Conservation (phyloP, 768 basidiomycete genomes). For the Pulveroboletus sp. region DNA sequence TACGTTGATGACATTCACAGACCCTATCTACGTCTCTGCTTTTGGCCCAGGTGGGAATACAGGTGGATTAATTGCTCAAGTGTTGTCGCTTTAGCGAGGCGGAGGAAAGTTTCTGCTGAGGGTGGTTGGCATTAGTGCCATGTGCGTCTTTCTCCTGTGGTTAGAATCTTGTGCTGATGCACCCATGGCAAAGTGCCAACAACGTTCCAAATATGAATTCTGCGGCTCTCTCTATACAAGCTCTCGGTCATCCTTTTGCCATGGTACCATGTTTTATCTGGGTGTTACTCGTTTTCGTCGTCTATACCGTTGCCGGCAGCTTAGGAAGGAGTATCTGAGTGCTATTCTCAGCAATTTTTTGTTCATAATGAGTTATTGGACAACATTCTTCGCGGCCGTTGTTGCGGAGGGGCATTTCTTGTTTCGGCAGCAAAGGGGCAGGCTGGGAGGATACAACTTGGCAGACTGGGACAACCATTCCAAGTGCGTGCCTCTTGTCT, state of each 20-base stretch:
- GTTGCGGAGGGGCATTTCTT: constrained; percentile 43
- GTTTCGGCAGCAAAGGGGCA: constrained; percentile 37
- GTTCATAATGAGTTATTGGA: constrained; percentile 44
- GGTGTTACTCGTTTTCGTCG: constrained; percentile 37
- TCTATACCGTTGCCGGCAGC: constrained; percentile 37
- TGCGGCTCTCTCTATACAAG: constrained; percentile 42
- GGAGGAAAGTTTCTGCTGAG: constrained; percentile 40
- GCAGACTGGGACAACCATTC: constrained; percentile 40
- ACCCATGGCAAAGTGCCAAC: constrained; percentile 25
- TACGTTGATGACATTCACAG: constrained; percentile 39
- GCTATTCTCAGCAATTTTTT: constrained; percentile 41
- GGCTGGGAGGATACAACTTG: constrained; percentile 47
- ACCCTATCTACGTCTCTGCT: constrained; percentile 36
- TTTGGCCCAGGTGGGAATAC: constrained; percentile 36
- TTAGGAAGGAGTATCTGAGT: constrained; percentile 42
- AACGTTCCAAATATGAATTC: constrained; percentile 46
- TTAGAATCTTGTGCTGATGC: neutral
- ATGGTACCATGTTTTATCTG: constrained; percentile 43
- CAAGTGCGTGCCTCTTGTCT: constrained; percentile 20
- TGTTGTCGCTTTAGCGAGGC: constrained; percentile 41
- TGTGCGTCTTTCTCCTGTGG: constrained; percentile 26
- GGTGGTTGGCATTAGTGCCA: constrained; percentile 38
- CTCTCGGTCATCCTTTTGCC: constrained; percentile 40
- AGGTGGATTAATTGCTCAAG: constrained; percentile 43
- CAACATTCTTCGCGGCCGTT: constrained; percentile 43